These are phyloP conservation scores for Cronartium quercuum DNA, from an alignment of 1,284 basidiomycete species.

Conservation along the genomic window DNA sequence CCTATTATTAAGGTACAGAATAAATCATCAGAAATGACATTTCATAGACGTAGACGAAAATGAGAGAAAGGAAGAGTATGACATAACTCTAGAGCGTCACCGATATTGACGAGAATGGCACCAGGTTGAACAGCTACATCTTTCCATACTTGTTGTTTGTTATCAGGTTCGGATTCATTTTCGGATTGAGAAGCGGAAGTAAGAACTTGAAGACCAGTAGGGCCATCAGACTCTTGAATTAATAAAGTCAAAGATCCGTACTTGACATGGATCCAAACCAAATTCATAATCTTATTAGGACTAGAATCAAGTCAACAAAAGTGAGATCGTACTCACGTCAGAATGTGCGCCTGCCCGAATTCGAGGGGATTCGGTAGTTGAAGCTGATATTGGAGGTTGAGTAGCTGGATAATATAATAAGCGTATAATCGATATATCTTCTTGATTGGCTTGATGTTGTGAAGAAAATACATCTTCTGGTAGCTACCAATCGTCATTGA, in stretches of 20 bases:
- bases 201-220: conserved; percentile 1
- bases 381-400: neutral
- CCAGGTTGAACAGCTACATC: neutral
- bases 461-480: neutral
- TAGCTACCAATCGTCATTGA: neutral
- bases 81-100: neutral
- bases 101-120: neutral
- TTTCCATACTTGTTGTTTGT: too few relatives aligned
- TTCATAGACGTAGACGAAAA: neutral
- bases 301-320: neutral
- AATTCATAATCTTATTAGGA: neutral
- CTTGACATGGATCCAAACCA: neutral
- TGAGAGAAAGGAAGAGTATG: neutral
- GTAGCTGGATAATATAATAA: neutral
- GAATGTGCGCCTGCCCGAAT: neutral
- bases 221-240: conserved; percentile 1
- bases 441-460: neutral
- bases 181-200: neutral
- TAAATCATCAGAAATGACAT: neutral
- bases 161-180: too few relatives aligned
- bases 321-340: neutral
- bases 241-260: conserved; percentile 1
- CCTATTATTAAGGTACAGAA: neutral
- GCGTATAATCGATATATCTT: neutral
- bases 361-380: neutral